Base-by-base conservation (phyloP, 495 filamentous ascomycete genomes). In the Trichoderma virens region DNA sequence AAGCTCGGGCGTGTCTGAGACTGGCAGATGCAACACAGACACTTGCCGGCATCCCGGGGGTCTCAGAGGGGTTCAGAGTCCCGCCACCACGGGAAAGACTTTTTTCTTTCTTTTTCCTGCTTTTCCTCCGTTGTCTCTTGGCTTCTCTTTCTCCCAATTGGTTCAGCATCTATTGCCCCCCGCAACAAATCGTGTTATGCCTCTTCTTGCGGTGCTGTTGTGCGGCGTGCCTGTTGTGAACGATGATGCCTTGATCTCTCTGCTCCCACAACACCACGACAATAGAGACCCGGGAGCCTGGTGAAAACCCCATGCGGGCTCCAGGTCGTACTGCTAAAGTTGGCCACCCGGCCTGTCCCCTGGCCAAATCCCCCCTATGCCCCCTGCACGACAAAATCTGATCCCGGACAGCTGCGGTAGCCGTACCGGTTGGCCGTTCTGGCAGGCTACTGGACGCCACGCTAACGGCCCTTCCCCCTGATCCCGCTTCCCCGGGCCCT, bases 401-500 rank as follows among this genome's bases (percentile, higher is more conserved):
- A 20, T 47, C n/a, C n/a, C n/a, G n/a, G n/a, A n/a, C n/a, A n/a
- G n/a, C n/a, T n/a, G 20, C 51, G 9, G 51, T n/a, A 13, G 20
- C 51, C 41, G 41, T 45, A 45, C 14, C 14, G 4, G 41, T 45
- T 16, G 41, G n/a, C n/a, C 14, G 41, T 16, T 16, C 51, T 3
- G 51, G 51, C 4, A 28, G 41, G 41, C 41, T 45, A 45, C 41
- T 27, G 27, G 43, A 23, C 43, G 43, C 43, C 18, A 20, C n/a
- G 3, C n/a, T 47, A 20, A 20, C 43, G 18, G n/a, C 43, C 43
- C 20, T 25, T 14, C 13, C 51, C 51, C 51, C 51, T 56, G 51
- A 56, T 56, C 51, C 51, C 51, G 51, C 51, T 56, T 56, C 51
- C 51, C 51, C 51, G 51, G 51, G 9, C 51, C 51, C 51, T 27